A percentile compares a stretch with the other conserved stretches of the same genome.
phyloP scores from a whole-genome alignment of 2,329 filamentous ascomycete species.

The Magnaporthiopsis poae region DNA sequence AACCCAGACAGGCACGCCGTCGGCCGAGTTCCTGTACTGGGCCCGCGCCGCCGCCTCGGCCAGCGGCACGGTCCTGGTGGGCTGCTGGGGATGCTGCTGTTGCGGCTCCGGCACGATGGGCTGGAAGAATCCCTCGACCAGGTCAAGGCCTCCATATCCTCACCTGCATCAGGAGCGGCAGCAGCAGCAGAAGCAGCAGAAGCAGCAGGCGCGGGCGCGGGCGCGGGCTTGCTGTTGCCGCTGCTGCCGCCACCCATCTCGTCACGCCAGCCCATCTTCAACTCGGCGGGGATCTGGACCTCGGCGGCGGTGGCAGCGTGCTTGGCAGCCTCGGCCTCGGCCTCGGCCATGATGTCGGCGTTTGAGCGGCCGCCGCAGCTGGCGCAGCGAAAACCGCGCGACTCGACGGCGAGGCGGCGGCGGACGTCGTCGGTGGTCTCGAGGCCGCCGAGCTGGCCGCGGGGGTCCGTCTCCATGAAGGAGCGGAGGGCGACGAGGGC shows the following conservation, averaged over 20 bases:
- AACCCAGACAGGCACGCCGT: conserved; percentile 61
- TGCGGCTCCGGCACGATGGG: conserved; percentile 21
- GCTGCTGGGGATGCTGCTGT: conserved; percentile 18
- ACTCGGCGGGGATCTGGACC: conserved; percentile 41
- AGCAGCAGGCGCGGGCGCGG: conserved; percentile 10
- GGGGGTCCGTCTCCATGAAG: conserved; percentile 87
- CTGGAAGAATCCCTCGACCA: conserved; percentile 50
- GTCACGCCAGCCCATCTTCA: conserved; percentile 63
- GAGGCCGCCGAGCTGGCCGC: conserved; percentile 81
- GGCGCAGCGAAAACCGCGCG: conserved; percentile 55
- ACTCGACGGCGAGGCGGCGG: conserved; percentile 58
- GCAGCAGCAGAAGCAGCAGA: conserved; percentile 8
- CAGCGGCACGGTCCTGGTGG: conserved; percentile 23
- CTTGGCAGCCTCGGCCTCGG: conserved; percentile 46
- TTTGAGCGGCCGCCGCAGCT: conserved; percentile 65
- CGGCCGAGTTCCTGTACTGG: conserved; percentile 21
- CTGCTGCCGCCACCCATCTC: conserved; percentile 40
- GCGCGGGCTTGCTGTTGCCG: too few species aligned
- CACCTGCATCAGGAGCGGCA: conserved; percentile 6
- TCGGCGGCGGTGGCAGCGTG: conserved; percentile 26
- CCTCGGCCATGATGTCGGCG: conserved; percentile 62
- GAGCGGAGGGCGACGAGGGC: conserved; percentile 69
- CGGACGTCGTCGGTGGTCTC: conserved; percentile 63
- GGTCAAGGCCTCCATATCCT: conserved; percentile 34
- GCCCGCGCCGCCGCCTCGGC: conserved; percentile 12